Percentiles rank a stretch among this genome's conserved stretches.
phyloP scores from a whole-genome alignment of 257 asterid species.

The Lycium ferocissimum region DNA sequence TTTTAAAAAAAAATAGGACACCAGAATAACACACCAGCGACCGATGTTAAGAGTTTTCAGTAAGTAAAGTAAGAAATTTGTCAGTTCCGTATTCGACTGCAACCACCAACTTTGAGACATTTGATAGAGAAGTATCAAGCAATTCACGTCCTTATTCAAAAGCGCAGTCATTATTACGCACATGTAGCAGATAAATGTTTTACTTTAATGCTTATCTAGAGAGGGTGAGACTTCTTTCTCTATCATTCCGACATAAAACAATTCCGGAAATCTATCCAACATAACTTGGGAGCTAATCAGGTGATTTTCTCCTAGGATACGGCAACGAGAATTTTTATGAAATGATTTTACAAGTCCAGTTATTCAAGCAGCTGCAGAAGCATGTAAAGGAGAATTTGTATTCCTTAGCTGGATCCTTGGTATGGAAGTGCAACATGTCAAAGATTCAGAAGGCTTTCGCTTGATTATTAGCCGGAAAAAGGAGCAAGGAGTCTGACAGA shows the following conservation, averaged over 20 bases:
- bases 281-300: not conserved
- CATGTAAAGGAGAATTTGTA: not conserved
- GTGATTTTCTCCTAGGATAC: not conserved
- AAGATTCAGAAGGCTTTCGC: not conserved
- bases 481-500: too few relatives aligned
- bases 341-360: not conserved
- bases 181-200: not conserved
- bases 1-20: not conserved
- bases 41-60: not conserved
- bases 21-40: not conserved
- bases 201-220: conserved; percentile 21
- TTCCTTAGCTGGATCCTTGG: not conserved
- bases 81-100: not conserved
- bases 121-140: conserved; percentile 4
- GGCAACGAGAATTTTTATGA: not conserved
- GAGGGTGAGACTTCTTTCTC: not conserved
- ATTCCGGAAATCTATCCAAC: not conserved
- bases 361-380: not conserved
- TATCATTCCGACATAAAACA: not conserved
- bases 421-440: not conserved
- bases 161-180: not conserved
- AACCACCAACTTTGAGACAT: conserved; percentile 18
- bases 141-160: not conserved
- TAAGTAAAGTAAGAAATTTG: not conserved
- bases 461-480: too few relatives aligned